Evolutionary conservation across 2,329 filamentous ascomycete genomes (phyloP).

Genomic region (Stylonectria norvegica): DNA sequence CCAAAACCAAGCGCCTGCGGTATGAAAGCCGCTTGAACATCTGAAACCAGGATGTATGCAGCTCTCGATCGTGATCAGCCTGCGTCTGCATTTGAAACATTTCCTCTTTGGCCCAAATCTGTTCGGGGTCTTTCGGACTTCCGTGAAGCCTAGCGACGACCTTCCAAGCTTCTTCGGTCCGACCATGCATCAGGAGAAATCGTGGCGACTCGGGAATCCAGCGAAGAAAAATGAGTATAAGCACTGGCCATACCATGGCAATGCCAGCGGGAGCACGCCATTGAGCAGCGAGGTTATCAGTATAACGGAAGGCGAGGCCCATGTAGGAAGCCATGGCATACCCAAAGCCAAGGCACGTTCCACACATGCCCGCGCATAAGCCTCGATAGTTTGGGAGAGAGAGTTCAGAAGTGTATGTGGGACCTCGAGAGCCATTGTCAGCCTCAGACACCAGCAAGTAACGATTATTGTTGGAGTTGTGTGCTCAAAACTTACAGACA

Average conservation of each 20-base stretch:
- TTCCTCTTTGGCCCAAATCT: neutral
- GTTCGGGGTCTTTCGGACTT: neutral
- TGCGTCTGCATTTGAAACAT: neutral
- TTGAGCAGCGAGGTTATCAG: neutral
- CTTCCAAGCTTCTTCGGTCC: neutral
- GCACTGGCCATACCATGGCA: neutral
- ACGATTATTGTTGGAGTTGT: too few species aligned
- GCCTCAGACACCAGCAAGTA: too few species aligned
- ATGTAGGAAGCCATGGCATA: neutral
- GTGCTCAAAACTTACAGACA: too few species aligned
- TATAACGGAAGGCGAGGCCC: neutral
- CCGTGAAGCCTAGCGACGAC: neutral
- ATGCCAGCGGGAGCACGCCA: neutral
- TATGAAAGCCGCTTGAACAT: neutral
- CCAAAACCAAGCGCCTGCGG: neutral
- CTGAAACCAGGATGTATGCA: neutral
- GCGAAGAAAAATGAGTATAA: neutral
- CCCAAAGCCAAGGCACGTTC: neutral
- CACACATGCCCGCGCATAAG: neutral
- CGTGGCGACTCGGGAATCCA: neutral
- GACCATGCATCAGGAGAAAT: neutral
- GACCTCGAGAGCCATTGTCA: too few species aligned
- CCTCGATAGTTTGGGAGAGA: neutral
- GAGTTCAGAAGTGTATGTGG: neutral
- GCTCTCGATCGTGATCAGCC: neutral